Percentiles rank a stretch among this genome's conserved stretches.
Evolutionary conservation across 176 grass and related monocot species (phyloP).

Genomic region (Carex cristatella): DNA sequence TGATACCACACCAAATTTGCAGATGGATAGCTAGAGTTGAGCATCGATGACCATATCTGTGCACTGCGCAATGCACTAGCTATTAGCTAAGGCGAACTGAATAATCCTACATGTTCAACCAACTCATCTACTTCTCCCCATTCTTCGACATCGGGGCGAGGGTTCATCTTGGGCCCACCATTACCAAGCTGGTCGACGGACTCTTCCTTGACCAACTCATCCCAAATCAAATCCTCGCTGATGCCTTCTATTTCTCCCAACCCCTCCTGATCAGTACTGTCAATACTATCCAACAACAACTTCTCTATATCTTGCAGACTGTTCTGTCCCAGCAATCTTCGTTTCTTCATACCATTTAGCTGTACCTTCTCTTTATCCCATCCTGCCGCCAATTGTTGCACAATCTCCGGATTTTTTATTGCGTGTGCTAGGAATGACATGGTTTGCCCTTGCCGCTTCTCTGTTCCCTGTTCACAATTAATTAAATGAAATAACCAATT

Average conservation of each 20-base stretch:
- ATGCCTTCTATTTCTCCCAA: background rate
- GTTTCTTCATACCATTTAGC: slow-evolving; percentile 25
- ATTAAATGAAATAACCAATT: background rate
- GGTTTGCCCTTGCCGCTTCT: slow-evolving; percentile 48
- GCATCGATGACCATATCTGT: background rate
- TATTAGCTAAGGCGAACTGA: background rate
- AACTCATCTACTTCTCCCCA: slow-evolving; percentile 34
- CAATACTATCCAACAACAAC: slow-evolving; percentile 31
- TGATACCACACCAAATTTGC: background rate
- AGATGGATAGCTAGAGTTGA: background rate
- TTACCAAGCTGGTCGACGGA: background rate
- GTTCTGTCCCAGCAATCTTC: slow-evolving; percentile 21
- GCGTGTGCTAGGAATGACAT: slow-evolving; percentile 46
- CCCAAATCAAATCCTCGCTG: slow-evolving; percentile 50
- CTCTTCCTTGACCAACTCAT: slow-evolving; percentile 39
- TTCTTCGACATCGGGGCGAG: slow-evolving; percentile 29
- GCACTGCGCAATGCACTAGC: background rate
- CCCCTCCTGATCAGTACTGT: background rate
- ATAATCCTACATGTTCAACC: slow-evolving; percentile 31
- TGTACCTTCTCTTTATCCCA: background rate
- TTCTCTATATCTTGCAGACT: slow-evolving; percentile 4
- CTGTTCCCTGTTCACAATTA: slow-evolving; percentile 22
- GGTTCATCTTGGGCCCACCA: slow-evolving; percentile 24
- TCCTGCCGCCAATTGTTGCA: slow-evolving; percentile 15
- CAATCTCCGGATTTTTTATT: slow-evolving; percentile 28